Evolutionary conservation across 2,329 filamentous ascomycete genomes (phyloP).

Genomic region (Alternaria incomplexa): DNA sequence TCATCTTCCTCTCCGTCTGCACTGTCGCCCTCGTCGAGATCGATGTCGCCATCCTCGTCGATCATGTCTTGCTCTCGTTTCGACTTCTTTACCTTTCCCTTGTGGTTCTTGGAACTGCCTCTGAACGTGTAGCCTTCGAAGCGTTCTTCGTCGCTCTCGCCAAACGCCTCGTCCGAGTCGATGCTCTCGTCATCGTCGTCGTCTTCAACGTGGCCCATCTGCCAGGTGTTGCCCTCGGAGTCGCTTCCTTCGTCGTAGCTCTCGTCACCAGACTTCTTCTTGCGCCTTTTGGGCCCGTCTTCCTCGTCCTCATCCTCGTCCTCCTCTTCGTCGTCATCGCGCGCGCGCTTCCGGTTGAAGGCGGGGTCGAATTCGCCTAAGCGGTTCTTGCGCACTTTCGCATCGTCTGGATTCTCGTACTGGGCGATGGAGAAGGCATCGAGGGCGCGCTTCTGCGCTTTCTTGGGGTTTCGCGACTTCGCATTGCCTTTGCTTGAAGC

Average conservation of each 20-base stretch:
- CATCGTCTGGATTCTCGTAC: slow-evolving; percentile 59
- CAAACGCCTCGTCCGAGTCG: slow-evolving; percentile 83
- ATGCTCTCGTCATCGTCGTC: slow-evolving; percentile 72
- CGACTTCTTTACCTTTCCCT: slow-evolving; percentile 53
- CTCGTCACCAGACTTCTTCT: slow-evolving; percentile 46
- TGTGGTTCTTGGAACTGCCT: slow-evolving; percentile 60
- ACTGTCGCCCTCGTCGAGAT: slow-evolving; percentile 54
- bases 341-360: slow-evolving; percentile 50
- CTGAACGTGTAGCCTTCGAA: slow-evolving; percentile 79
- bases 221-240: slow-evolving; percentile 86
- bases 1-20: slow-evolving; percentile 58
- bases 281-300: slow-evolving; percentile 39
- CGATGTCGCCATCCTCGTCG: slow-evolving; percentile 48
- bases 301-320: slow-evolving; percentile 37
- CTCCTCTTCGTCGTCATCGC: slow-evolving; percentile 57
- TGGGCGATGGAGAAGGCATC: slow-evolving; percentile 72
- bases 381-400: slow-evolving; percentile 62
- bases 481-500: slow-evolving; percentile 35
- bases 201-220: slow-evolving; percentile 69
- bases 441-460: slow-evolving; percentile 61
- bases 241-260: slow-evolving; percentile 79
- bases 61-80: slow-evolving; percentile 33
- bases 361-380: slow-evolving; percentile 61
- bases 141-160: slow-evolving; percentile 83
- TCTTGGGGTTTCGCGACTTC: slow-evolving; percentile 49